A percentile compares a stretch with the other conserved stretches of the same genome.
These are phyloP conservation scores for Nakazawaea wickerhamii DNA, from an alignment of 805 yeast species.

Conservation along the genomic window DNA sequence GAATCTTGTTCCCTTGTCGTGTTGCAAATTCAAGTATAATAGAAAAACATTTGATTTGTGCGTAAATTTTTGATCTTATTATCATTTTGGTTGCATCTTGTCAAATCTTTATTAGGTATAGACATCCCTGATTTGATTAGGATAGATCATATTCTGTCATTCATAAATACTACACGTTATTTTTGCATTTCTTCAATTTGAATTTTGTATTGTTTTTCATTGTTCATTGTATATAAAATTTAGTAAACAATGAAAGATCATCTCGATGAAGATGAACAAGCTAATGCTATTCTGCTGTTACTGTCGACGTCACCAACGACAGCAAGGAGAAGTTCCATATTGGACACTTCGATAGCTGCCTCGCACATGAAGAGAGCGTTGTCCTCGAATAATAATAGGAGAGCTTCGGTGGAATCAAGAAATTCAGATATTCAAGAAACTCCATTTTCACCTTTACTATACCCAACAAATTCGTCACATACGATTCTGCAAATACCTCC, in stretches of 20 bases:
- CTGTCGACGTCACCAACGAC: slow-evolving; percentile 12
- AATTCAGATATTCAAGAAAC: slow-evolving; percentile 1
- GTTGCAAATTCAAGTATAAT: background rate
- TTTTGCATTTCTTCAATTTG: background rate
- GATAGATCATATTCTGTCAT: too few relatives aligned
- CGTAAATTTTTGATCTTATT: too few relatives aligned
- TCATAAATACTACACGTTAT: background rate
- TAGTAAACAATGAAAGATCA: background rate
- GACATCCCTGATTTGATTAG: too few relatives aligned
- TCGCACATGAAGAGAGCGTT: background rate
- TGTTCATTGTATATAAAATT: background rate
- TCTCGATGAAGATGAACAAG: slow-evolving; percentile 5
- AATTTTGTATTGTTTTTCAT: background rate
- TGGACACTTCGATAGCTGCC: slow-evolving; percentile 1
- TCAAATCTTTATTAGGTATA: too few relatives aligned
- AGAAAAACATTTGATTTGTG: too few relatives aligned
- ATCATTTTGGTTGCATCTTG: too few relatives aligned
- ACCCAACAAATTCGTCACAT: slow-evolving; percentile 11
- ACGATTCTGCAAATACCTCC: slow-evolving; percentile 12
- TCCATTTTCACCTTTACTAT: slow-evolving; percentile 11
- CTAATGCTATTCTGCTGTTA: slow-evolving; percentile 1
- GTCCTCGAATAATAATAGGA: background rate
- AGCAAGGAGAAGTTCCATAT: slow-evolving; percentile 9
- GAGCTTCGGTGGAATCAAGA: slow-evolving; percentile 1
- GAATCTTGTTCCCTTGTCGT: background rate